Conservation (phyloP, 2,329 filamentous ascomycete species). For the Fusarium sp. region DNA sequence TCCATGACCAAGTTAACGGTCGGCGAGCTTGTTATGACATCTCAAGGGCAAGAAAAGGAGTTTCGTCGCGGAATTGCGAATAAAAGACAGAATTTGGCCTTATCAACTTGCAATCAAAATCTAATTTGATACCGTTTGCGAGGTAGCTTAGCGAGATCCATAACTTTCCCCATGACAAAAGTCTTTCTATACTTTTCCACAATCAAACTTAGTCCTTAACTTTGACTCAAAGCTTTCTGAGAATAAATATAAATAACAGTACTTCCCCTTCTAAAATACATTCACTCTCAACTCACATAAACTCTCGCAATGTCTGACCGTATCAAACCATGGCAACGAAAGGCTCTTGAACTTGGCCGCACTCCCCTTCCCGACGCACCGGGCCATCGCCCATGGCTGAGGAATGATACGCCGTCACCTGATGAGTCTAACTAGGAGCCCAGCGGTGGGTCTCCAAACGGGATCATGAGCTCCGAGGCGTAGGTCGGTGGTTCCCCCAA, state of each 20-base stretch:
- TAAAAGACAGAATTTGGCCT: neutral
- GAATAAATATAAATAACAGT: neutral
- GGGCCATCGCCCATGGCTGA: neutral
- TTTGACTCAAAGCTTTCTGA: neutral
- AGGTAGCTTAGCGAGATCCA: neutral
- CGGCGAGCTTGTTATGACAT: neutral
- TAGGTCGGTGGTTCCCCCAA: neutral
- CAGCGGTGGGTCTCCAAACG: fast-evolving
- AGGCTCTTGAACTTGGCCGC: neutral
- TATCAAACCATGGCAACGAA: neutral
- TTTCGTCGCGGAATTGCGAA: fast-evolving
- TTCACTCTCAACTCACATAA: too few relatives aligned
- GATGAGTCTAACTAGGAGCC: neutral
- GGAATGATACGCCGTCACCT: fast-evolving
- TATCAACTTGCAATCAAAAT: fast-evolving
- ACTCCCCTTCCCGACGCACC: neutral
- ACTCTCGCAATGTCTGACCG: neutral
- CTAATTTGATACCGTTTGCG: neutral
- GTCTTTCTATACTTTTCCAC: neutral
- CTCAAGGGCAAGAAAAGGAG: too few relatives aligned
- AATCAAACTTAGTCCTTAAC: neutral
- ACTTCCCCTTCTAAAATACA: fast-evolving
- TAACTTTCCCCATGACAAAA: neutral
- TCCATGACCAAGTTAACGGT: neutral
- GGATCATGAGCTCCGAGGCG: too few relatives aligned